Evolutionary conservation across 2,329 filamentous ascomycete genomes (phyloP).

Genomic region (Claviceps maximensis): DNA sequence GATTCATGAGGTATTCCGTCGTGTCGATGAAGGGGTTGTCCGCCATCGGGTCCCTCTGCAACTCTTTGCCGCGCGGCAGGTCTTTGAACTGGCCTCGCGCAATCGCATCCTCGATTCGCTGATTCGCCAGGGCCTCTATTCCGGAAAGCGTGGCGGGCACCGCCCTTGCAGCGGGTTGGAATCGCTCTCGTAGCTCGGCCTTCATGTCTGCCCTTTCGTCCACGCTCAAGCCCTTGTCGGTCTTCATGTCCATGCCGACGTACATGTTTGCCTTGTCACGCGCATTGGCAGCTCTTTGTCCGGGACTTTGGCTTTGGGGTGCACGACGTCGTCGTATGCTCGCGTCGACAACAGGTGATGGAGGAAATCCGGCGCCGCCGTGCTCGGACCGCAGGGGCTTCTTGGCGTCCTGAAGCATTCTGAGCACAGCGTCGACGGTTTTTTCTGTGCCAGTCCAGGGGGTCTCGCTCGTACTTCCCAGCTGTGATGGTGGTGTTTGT

Average conservation of each 20-base stretch:
- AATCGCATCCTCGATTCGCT: slow-evolving; percentile 88
- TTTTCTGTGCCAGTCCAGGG: slow-evolving; percentile 72
- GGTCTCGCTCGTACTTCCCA: slow-evolving; percentile 25
- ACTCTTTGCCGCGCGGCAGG: slow-evolving; percentile 63
- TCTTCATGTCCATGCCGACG: slow-evolving; percentile 31
- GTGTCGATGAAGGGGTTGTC: slow-evolving; percentile 88
- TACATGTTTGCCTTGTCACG: slow-evolving; percentile 44
- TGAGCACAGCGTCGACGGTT: slow-evolving; percentile 60
- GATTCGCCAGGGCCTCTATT: slow-evolving; percentile 71
- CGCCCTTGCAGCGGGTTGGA: slow-evolving; percentile 55
- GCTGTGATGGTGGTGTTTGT: slow-evolving; percentile 17
- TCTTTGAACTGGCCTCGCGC: slow-evolving; percentile 78
- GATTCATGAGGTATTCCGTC: slow-evolving; percentile 96
- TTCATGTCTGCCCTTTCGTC: slow-evolving; percentile 60
- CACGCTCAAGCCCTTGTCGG: slow-evolving; percentile 44
- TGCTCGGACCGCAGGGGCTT: slow-evolving; percentile 49
- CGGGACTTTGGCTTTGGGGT: slow-evolving; percentile 26
- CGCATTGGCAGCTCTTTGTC: slow-evolving; percentile 38
- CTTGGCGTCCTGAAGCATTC: slow-evolving; percentile 72
- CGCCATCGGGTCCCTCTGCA: slow-evolving; percentile 71
- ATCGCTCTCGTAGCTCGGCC: slow-evolving; percentile 67
- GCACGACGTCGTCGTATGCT: slow-evolving; percentile 29
- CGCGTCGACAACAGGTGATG: slow-evolving; percentile 38
- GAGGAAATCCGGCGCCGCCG: slow-evolving; percentile 33
- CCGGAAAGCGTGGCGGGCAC: slow-evolving; percentile 69